Conservation (phyloP, 495 filamentous ascomycete species). For the Penicillium soppii region DNA sequence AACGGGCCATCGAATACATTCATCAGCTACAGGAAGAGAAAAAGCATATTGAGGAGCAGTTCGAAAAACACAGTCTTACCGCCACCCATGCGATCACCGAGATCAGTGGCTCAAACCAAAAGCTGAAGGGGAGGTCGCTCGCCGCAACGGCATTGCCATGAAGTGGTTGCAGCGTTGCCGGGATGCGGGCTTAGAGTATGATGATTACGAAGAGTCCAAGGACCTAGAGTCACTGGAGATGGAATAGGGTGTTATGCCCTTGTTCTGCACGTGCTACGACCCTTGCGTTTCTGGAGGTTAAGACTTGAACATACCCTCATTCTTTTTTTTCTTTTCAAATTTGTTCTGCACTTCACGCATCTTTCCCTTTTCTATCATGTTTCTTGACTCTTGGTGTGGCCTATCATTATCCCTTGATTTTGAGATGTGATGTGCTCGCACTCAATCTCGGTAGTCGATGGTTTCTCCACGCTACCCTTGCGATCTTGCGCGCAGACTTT, state of each 20-base stretch:
- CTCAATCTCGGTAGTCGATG: too few species aligned
- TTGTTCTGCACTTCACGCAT: constrained; percentile 1
- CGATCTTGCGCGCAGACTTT: background rate
- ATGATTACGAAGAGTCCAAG: constrained; percentile 48
- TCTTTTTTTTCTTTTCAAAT: constrained; percentile 5
- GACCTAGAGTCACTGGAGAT: constrained; percentile 41
- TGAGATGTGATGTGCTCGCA: too few species aligned
- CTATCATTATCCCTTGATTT: background rate
- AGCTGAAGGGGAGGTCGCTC: constrained; percentile 80
- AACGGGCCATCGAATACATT: constrained; percentile 92
- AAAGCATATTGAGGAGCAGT: constrained; percentile 89
- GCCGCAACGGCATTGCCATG: constrained; percentile 41
- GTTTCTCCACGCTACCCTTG: background rate
- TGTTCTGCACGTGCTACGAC: constrained; percentile 34
- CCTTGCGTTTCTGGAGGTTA: constrained; percentile 21
- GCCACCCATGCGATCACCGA: constrained; percentile 93
- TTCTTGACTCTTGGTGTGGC: constrained; percentile 3
- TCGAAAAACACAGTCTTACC: constrained; percentile 93
- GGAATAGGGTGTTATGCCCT: constrained; percentile 25
- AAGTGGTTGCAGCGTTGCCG: constrained; percentile 84
- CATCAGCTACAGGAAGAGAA: constrained; percentile 93
- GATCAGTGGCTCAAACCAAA: constrained; percentile 83
- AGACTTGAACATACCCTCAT: constrained; percentile 32
- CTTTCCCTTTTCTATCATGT: constrained; percentile 1
- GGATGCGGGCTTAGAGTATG: constrained; percentile 65